These are phyloP conservation scores for Podila horticola DNA, from an alignment of 192 early-diverging fungal species.

Conservation along the genomic window DNA sequence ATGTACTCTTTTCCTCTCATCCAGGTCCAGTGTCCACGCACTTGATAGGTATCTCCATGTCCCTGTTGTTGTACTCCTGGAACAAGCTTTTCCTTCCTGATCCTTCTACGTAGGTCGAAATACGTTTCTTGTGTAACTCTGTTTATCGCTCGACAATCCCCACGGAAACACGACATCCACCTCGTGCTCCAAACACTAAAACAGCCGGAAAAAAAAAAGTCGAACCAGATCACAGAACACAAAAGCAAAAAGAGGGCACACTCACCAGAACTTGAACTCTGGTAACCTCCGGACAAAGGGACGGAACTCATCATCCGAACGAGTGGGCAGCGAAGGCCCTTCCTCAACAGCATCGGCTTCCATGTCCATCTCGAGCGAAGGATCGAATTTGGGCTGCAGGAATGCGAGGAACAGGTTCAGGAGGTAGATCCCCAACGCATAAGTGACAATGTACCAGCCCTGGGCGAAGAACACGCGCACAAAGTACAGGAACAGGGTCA, in stretches of 20 bases:
- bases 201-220: not conserved
- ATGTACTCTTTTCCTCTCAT: too few species aligned
- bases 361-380: conserved; percentile 80
- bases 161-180: too few species aligned
- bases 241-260: not conserved
- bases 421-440: conserved; percentile 93
- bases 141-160: not conserved
- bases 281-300: conserved; percentile 98
- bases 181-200: not conserved
- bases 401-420: conserved; percentile 97
- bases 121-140: not conserved
- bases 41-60: too few species aligned
- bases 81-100: too few species aligned
- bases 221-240: not conserved
- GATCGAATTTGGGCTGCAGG: conserved; percentile 96
- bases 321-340: conserved; percentile 79
- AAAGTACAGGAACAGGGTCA: conserved; percentile 75
- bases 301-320: conserved; percentile 94
- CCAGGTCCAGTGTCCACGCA: too few species aligned
- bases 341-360: conserved; percentile 74
- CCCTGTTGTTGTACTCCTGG: too few species aligned
- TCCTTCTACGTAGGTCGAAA: too few species aligned
- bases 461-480: conserved; percentile 82
- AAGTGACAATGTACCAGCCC: conserved; percentile 97
- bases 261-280: conserved; percentile 99